Evolutionary conservation across 1,139 yeast genomes (phyloP).

Genomic region (Candida sanyaensis): DNA sequence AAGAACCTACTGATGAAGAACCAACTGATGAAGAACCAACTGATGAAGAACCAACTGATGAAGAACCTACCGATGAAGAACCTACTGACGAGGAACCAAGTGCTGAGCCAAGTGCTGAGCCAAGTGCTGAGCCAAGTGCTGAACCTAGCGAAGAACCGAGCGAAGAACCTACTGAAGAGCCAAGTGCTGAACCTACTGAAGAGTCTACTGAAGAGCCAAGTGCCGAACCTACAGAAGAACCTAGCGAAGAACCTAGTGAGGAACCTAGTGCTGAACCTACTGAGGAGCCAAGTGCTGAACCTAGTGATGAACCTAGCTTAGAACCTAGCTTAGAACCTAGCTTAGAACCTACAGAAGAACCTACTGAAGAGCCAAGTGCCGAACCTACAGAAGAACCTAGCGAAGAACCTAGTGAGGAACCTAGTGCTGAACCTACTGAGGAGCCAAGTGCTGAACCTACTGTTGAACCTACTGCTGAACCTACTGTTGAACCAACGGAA

Average conservation of each 20-base stretch:
- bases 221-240: not conserved
- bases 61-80: not conserved
- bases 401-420: not conserved
- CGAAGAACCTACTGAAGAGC: not conserved
- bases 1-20: not conserved
- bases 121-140: not conserved
- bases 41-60: not conserved
- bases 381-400: slow-evolving; percentile 1
- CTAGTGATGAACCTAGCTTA: slow-evolving; percentile 1
- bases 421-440: not conserved
- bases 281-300: not conserved
- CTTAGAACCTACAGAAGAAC: not conserved
- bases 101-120: not conserved
- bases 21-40: not conserved
- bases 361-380: not conserved
- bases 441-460: not conserved
- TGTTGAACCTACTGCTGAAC: not conserved
- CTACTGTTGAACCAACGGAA: not conserved
- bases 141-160: not conserved
- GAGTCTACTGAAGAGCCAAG: not conserved
- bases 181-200: too few species aligned
- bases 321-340: too few species aligned
- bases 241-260: not conserved
- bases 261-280: not conserved
- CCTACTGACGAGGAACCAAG: not conserved